Conservation (phyloP, 768 basidiomycete genomes). For the Tulasnella sp. region DNA sequence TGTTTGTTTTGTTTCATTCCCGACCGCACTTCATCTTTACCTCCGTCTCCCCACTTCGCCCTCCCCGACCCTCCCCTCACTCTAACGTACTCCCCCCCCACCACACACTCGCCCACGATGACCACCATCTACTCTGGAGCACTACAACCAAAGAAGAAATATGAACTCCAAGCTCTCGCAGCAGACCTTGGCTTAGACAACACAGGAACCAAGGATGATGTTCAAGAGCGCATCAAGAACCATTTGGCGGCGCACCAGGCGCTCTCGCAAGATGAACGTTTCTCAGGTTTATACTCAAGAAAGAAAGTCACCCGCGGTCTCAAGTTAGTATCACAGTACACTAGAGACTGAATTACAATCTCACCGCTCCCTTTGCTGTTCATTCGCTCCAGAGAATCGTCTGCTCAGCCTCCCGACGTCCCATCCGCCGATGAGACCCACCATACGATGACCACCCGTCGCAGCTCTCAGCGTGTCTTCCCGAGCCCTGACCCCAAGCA, state of each 20-base stretch:
- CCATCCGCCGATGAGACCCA: conserved; percentile 38
- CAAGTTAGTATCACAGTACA: background rate
- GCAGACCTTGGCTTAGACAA: conserved; percentile 45
- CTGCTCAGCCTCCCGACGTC: conserved; percentile 29
- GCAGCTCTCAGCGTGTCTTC: conserved; percentile 6
- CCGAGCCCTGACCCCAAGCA: background rate
- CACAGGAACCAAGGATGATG: conserved; percentile 61
- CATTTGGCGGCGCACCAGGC: conserved; percentile 56
- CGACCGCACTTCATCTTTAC: conserved; percentile 6
- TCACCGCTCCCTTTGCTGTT: conserved; percentile 41
- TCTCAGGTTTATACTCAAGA: conserved; percentile 51
- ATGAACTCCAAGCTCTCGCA: conserved; percentile 62
- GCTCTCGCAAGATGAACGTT: conserved; percentile 56
- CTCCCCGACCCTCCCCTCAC: background rate
- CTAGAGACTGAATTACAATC: background rate
- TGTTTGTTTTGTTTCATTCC: conserved; percentile 8
- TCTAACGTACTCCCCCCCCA: background rate
- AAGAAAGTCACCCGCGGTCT: conserved; percentile 26
- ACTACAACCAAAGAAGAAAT: conserved; percentile 55
- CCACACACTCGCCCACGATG: conserved; percentile 7
- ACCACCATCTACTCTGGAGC: conserved; percentile 16
- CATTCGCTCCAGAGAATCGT: conserved; percentile 11
- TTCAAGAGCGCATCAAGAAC: conserved; percentile 55
- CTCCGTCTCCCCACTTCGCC: conserved; percentile 7
- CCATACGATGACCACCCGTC: conserved; percentile 21